Conservation (phyloP, 2,329 filamentous ascomycete species). For the Fusarium verrucosum region DNA sequence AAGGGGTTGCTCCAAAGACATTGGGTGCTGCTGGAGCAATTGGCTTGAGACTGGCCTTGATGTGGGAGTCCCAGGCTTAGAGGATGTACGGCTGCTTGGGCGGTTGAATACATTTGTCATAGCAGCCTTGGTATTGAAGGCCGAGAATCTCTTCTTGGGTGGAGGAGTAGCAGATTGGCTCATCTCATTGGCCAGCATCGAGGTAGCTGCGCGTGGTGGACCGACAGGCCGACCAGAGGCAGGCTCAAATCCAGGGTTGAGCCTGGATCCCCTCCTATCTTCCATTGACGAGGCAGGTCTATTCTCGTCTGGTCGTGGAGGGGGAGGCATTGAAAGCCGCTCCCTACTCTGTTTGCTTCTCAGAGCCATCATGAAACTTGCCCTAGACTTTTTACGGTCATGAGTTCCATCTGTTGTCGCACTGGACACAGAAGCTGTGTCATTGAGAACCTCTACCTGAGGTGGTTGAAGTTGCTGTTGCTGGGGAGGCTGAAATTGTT, state of each 20-base stretch:
- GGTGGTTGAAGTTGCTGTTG: conserved; percentile 10
- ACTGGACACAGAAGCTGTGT: conserved; percentile 56
- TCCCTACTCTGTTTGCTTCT: conserved; percentile 32
- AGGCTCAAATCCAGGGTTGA: conserved; percentile 45
- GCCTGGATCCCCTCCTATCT: conserved; percentile 54
- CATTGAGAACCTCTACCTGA: conserved; percentile 34
- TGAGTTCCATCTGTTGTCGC: conserved; percentile 52
- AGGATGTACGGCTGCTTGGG: conserved; percentile 23
- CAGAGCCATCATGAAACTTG: conserved; percentile 52
- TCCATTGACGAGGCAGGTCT: conserved; percentile 37
- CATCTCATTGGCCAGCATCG: conserved; percentile 36
- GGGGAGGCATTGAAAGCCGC: conserved; percentile 26
- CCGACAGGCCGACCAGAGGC: conserved; percentile 26
- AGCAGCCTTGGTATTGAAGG: conserved; percentile 45
- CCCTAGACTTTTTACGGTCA: conserved; percentile 51
- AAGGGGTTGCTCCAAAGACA: conserved; percentile 27
- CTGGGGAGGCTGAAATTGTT: conserved; percentile 18
- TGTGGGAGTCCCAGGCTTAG: conserved; percentile 33
- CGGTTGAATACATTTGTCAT: conserved; percentile 45
- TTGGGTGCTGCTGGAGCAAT: conserved; percentile 20
- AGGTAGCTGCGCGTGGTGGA: conserved; percentile 37
- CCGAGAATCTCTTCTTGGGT: conserved; percentile 59
- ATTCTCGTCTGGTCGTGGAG: conserved; percentile 22
- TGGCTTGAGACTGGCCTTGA: conserved; percentile 30
- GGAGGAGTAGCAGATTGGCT: conserved; percentile 20